These are phyloP conservation scores for Crucihimalaya himalaica DNA, from an alignment of 345 rosid genomes.

Conservation along the genomic window DNA sequence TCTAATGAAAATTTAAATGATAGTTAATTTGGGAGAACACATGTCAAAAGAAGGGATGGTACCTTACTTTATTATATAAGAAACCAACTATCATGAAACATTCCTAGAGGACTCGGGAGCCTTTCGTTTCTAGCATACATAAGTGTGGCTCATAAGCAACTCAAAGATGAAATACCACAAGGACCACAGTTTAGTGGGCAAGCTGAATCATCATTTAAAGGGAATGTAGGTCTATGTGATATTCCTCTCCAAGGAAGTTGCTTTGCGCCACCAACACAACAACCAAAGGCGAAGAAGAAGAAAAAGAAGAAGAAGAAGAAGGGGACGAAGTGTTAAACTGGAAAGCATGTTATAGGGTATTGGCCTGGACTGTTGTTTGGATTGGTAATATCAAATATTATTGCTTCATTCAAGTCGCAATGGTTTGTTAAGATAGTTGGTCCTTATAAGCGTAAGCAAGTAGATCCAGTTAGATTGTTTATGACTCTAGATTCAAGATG, in stretches of 20 bases:
- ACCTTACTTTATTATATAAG: too few species aligned
- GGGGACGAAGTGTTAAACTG: slow-evolving; percentile 27
- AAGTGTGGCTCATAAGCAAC: slow-evolving; percentile 27
- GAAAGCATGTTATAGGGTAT: slow-evolving; percentile 22
- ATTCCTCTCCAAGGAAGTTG: slow-evolving; percentile 13
- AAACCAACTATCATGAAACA: slow-evolving; percentile 17
- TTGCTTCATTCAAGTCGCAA: slow-evolving; percentile 5
- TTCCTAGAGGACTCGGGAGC: slow-evolving; percentile 1
- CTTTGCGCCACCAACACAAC: slow-evolving; percentile 8
- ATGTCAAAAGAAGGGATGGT: too few species aligned
- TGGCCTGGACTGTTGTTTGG: slow-evolving; percentile 15
- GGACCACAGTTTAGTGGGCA: slow-evolving; percentile 28
- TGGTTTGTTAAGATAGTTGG: neutral
- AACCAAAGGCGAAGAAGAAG: too few species aligned
- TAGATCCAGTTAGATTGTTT: slow-evolving; percentile 22
- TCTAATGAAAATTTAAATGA: too few species aligned
- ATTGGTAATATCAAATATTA: neutral
- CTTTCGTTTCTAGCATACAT: slow-evolving; percentile 19
- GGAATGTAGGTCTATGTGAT: slow-evolving; percentile 22
- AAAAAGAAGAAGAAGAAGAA: slow-evolving; percentile 25
- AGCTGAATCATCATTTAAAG: slow-evolving; percentile 22
- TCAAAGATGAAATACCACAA: slow-evolving; percentile 24
- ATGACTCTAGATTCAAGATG: slow-evolving; percentile 33
- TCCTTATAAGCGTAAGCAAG: slow-evolving; percentile 5
- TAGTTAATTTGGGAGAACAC: too few species aligned